phyloP scores from a whole-genome alignment of 2,329 filamentous ascomycete species.

The Coniella lustricola region DNA sequence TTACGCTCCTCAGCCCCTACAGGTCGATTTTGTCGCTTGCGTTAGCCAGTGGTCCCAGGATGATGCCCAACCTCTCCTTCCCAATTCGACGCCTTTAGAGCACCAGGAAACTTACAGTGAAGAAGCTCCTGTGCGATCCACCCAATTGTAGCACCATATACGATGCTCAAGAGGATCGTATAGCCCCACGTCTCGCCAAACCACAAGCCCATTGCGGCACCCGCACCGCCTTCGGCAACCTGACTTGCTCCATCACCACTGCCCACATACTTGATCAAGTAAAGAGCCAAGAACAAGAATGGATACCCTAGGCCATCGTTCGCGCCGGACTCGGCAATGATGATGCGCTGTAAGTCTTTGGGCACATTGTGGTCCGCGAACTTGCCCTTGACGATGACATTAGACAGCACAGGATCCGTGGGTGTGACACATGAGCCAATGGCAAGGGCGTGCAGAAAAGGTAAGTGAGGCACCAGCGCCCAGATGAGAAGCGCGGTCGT shows the following conservation, averaged over 20 bases:
- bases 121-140: constrained; percentile 77
- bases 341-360: constrained; percentile 70
- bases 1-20: constrained; percentile 62
- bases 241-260: constrained; percentile 43
- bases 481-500: constrained; percentile 72
- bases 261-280: constrained; percentile 70
- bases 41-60: constrained; percentile 1
- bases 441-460: constrained; percentile 71
- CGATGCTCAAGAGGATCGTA: constrained; percentile 68
- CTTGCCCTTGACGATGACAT: constrained; percentile 86
- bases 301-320: constrained; percentile 89
- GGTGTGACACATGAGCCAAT: constrained; percentile 85
- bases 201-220: constrained; percentile 69
- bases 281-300: constrained; percentile 78
- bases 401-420: constrained; percentile 81
- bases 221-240: constrained; percentile 49
- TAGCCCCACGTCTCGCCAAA: constrained; percentile 83
- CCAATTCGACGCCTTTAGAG: too few species aligned
- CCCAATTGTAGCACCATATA: constrained; percentile 71
- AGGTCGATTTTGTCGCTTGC: too few species aligned
- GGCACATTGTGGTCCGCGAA: constrained; percentile 91
- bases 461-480: constrained; percentile 63
- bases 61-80: too few species aligned
- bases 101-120: constrained; percentile 50
- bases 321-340: constrained; percentile 75